Base-by-base conservation (phyloP, 2,329 filamentous ascomycete species). In the Colletotrichum melonis region DNA sequence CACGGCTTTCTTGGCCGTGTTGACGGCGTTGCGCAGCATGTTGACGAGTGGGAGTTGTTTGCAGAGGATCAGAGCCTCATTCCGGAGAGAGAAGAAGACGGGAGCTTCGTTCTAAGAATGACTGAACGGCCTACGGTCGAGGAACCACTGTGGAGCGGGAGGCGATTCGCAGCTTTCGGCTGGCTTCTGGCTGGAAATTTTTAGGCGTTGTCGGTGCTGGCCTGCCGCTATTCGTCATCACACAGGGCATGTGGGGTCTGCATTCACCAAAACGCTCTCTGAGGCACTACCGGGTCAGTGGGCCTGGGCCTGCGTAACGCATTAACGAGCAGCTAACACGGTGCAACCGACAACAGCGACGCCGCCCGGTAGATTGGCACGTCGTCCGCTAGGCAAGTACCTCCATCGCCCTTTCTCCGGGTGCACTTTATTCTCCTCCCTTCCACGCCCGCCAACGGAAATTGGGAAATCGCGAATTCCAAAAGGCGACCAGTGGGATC, bases 1-100 rank as follows among this genome's bases (percentile, higher is more conserved):
- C 59, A 96, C 91, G 63, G 94, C 93, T 77, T 86, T 90, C 78
- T 86, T 87, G 63, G 88, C 86, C 65, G 86, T 84, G 57, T 82
- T 86, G 72, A 83, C 82, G 54, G 82, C 83, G 75, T 87, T 89
- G 75, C 88, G 87, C 77, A 89, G 81, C 88, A 90, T 90, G 70
- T 30, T 30, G 28, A 30, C 28, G 28, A 30, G 28, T 30, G 28
- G 28, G 7, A 30, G 19, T 42, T n/a, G 32, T 28, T 28, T 56
- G 42, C 19, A 49, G 42, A 49, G 42, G 52, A 26, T 64, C 30
- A 65, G 35, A 26, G 22, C 35, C 52, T 57, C 63, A 57, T 65
- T 65, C 63, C 22, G n/a, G 30, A 42, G 22, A 16, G 16, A 24
- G n/a, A 19, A 8, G 16, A 19, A 42, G 38, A 42, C 6, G 32